Evolutionary conservation across 768 basidiomycete species (phyloP).

Genomic region (Strobilomyces dryophilus): DNA sequence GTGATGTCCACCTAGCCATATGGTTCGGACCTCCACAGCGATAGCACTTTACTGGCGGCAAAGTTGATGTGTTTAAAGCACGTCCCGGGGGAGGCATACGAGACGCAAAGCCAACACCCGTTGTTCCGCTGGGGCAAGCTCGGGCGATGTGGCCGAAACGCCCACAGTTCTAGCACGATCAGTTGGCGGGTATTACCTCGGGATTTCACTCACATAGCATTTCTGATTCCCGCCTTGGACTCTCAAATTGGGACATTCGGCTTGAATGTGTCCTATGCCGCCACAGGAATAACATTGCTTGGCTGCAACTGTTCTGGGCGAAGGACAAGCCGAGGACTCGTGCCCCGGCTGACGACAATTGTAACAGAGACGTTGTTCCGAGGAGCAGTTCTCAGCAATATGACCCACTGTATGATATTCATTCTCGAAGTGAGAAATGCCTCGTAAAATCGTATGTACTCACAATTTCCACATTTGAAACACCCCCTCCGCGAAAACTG

Average conservation of each 20-base stretch:
- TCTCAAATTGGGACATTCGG: conserved; percentile 80
- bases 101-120: conserved; percentile 48
- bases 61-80: conserved; percentile 65
- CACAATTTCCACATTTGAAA: conserved; percentile 92
- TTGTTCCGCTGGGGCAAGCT: conserved; percentile 53
- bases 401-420: conserved; percentile 64
- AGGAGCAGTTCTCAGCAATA: conserved; percentile 88
- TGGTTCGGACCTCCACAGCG: conserved; percentile 88
- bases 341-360: conserved; percentile 95
- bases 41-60: conserved; percentile 85
- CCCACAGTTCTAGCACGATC: conserved; percentile 60
- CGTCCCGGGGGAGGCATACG: conserved; percentile 75
- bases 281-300: conserved; percentile 95
- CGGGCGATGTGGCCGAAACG: conserved; percentile 83
- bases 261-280: conserved; percentile 87
- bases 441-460: conserved; percentile 31
- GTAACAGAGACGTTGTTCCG: conserved; percentile 87
- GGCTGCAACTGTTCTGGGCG: conserved; percentile 73
- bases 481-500: conserved; percentile 85
- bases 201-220: conserved; percentile 66
- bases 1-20: conserved; percentile 59
- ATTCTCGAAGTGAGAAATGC: conserved; percentile 11
- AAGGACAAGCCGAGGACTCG: conserved; percentile 84
- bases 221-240: conserved; percentile 67
- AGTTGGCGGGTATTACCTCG: conserved; percentile 1